Evolutionary conservation across 2,329 filamentous ascomycete species (phyloP).

Genomic region (Colletotrichum paranaense): DNA sequence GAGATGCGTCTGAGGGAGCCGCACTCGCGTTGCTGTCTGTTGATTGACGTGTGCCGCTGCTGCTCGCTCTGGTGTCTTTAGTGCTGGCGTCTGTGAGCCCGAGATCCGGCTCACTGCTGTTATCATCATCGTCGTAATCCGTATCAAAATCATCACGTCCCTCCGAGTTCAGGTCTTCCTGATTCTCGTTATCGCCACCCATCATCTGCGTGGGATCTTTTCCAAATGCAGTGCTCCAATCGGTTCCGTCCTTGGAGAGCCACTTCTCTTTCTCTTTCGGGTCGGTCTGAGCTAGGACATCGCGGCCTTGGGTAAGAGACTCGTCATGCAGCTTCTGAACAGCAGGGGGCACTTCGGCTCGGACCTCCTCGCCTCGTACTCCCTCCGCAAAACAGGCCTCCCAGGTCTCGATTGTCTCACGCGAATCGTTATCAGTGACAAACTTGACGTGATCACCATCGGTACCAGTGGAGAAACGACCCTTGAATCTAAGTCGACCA

Average conservation of each 20-base stretch:
- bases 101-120: constrained; percentile 51
- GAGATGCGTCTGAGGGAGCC: constrained; percentile 42
- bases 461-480: constrained; percentile 88
- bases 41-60: constrained; percentile 47
- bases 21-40: constrained; percentile 50
- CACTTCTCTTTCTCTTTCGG: constrained; percentile 81
- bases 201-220: constrained; percentile 72
- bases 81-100: constrained; percentile 68
- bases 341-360: constrained; percentile 77
- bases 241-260: constrained; percentile 82
- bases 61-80: constrained; percentile 42
- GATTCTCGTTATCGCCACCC: constrained; percentile 45
- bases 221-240: constrained; percentile 90
- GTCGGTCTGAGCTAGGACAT: constrained; percentile 79
- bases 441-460: constrained; percentile 88
- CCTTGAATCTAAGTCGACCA: constrained; percentile 83
- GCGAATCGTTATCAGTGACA: constrained; percentile 85
- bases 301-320: constrained; percentile 81
- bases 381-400: constrained; percentile 92
- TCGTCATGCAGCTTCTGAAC: constrained; percentile 84
- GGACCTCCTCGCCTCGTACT: constrained; percentile 77
- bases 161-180: constrained; percentile 48
- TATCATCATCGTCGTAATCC: constrained; percentile 47
- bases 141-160: constrained; percentile 54
- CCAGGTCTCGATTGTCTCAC: constrained; percentile 95